Conservation (phyloP, 768 basidiomycete genomes). For the Clathrus columnatus region DNA sequence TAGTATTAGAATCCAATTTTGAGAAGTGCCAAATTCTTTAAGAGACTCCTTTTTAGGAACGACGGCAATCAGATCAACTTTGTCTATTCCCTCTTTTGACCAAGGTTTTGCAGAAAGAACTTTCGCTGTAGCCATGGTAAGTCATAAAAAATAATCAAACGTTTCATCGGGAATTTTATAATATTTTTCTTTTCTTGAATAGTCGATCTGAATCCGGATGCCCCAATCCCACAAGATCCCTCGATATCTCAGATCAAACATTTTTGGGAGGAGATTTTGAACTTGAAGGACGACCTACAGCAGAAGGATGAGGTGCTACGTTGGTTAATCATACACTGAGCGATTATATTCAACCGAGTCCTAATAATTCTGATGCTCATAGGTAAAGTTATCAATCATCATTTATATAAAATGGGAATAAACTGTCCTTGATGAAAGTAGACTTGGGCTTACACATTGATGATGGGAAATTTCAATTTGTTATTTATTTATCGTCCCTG, state of each 20-base stretch:
- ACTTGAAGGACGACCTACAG: slow-evolving; percentile 9
- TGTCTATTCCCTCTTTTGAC: slow-evolving; percentile 2
- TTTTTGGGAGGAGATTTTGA: slow-evolving; percentile 38
- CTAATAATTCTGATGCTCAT: slow-evolving; percentile 34
- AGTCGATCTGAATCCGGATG: slow-evolving; percentile 49
- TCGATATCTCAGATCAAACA: slow-evolving; percentile 38
- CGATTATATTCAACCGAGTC: slow-evolving; percentile 33
- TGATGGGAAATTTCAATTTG: no score
- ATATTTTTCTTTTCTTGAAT: slow-evolving; percentile 12
- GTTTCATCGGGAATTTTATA: background rate
- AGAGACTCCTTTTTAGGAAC: background rate
- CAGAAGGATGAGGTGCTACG: slow-evolving; percentile 9
- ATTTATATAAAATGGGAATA: no score
- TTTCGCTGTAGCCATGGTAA: slow-evolving; percentile 32
- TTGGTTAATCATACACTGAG: slow-evolving; percentile 33
- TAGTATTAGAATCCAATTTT: background rate
- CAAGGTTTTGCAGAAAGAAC: slow-evolving; percentile 23
- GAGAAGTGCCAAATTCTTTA: background rate
- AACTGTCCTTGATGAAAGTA: no score
- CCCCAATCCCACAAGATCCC: slow-evolving; percentile 40
- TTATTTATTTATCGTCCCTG: no score
- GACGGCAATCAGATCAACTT: background rate
- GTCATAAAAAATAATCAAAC: background rate
- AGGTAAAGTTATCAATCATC: slow-evolving; percentile 23
- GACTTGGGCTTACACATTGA: no score